Base-by-base conservation (phyloP, 2,329 filamentous ascomycete genomes). In the Pestalotiopsis sp. region DNA sequence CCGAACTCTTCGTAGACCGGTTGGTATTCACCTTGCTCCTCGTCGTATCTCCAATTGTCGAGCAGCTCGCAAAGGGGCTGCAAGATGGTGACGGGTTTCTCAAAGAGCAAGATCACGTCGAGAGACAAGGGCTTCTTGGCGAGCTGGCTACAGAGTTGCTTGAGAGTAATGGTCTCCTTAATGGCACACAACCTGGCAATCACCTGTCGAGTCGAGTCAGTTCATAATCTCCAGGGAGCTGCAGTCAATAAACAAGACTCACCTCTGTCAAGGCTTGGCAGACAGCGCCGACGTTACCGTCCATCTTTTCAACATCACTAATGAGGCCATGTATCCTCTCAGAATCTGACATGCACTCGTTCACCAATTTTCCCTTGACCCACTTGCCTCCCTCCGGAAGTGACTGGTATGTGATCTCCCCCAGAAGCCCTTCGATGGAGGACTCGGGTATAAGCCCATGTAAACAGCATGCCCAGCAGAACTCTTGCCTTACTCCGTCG, bases 211-310 rank as follows among this genome's bases (percentile, higher is more conserved):
- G 27, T 13, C 17, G 17, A 52, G 52, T 60, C 11, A 60, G 56
- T 23, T 38, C 56, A 59, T 12, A 11, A 25, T 52, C 45, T n/a
- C 25, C 13, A 36, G 25, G 13, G 65, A 66, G 36, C 20, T 25
- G 14, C 6, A 12, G 3, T 27, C 68, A 63, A 71, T 25, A 20
- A 41, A 31, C 45, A 52, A 52, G 31, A 77, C 84, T 73, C 78
- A 91, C 91, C 83, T 93, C 92, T 52, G 90, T 88, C 59, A 95
- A 84, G 2, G 94, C 95, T 70, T 91, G 90, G 65, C 92, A 92
- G 20, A 97, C 93, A 2, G 94, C 93, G 2, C 93, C 94, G 2
- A 93, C 93, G 78, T 98, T 98, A 1, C 95, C 95, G 75, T 97
- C 93, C 87, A 96, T 94, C 65, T 91, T 92, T 68, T 97, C 94